Base-by-base conservation (phyloP, 2,329 filamentous ascomycete species). In the Nothophoma quercina region DNA sequence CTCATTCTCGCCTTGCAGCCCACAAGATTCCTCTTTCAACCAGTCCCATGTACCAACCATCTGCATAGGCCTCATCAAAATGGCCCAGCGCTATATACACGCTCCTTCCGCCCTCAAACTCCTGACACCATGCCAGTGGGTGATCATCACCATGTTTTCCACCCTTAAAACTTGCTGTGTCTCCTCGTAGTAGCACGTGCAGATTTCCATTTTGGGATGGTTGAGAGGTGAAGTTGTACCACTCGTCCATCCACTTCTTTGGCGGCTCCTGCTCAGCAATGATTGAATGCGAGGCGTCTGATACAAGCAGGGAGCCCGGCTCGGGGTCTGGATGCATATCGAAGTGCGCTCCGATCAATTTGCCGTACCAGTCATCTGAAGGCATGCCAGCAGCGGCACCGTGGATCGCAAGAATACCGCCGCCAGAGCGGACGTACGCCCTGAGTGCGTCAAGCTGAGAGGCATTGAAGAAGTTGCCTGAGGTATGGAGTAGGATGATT, bases 111-210 rank as follows among this genome's bases (percentile, higher is more conserved):
- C 66, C 64, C 10, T 67, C 62, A 56, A 68, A 63, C 21, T 70
- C 62, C 47, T 70, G 67, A 57, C 54, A 69, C 67, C 67, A 70
- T 18, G 49, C 58, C 18, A 70, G 51, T 19, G 67, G 67, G 55
- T 70, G 66, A 40, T 70, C 60, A 5, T 61, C 55, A 1, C 66
- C 66, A 39, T 62, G 60, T 35, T 59, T 65, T 1, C 63, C 62
- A 2, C 65, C 66, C 4, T 49, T 23, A 23, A 67, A 70, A 2
- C 45, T 63, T 3, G 15, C 57, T 22, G 57, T 42, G 38, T 69
- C 64, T 5, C 64, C 64, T 15, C 25, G 57, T 0, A 70, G 38
- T 25, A 69, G 43, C 2, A 70, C 46, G 7, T 41, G 36, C 23
- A 69, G 45, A 15, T 60, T 63, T 5, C 6, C 18, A 19, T 70